Conservation (phyloP, 2,329 filamentous ascomycete species). For the Simplicillium sp. region DNA sequence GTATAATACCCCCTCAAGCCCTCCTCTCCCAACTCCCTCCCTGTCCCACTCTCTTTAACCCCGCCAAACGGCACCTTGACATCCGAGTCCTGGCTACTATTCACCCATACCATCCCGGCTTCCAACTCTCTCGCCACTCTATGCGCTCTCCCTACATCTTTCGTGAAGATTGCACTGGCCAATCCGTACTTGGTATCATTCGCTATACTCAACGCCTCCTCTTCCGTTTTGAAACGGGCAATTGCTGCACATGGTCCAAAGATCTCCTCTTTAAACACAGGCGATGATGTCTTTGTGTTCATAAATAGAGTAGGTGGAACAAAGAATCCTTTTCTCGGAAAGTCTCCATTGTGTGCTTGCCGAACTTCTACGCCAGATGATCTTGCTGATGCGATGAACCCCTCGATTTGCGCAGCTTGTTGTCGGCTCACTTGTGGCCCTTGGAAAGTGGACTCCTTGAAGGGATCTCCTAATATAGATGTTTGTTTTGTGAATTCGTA, state of each 20-base stretch:
- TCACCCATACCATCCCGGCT: constrained; percentile 38
- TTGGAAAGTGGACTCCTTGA: constrained; percentile 53
- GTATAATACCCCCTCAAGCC: constrained; percentile 17
- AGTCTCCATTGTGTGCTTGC: constrained; percentile 4
- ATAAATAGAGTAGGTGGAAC: constrained; percentile 19
- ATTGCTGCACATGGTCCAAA: constrained; percentile 20
- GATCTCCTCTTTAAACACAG: constrained; percentile 19
- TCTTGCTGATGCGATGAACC: constrained; percentile 56
- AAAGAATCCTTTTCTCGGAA: constrained; percentile 16
- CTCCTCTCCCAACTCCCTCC: constrained; percentile 20
- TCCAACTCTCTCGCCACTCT: constrained; percentile 38
- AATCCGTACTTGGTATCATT: constrained; percentile 42
- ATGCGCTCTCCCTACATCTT: constrained; percentile 33
- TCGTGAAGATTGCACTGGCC: constrained; percentile 44
- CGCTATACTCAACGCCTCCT: constrained; percentile 16
- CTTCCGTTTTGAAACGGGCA: constrained; percentile 16
- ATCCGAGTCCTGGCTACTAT: constrained; percentile 22
- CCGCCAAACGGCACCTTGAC: constrained; percentile 20
- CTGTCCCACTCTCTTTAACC: constrained; percentile 21
- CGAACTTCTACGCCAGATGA: constrained; percentile 47
- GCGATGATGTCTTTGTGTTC: constrained; percentile 11
- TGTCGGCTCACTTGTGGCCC: constrained; percentile 57
- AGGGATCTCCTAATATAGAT: constrained; percentile 55
- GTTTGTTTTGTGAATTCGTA: constrained; percentile 42
- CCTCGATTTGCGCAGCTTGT: constrained; percentile 56